Conservation (phyloP, 2,329 filamentous ascomycete species). For the Xylariales sp. region DNA sequence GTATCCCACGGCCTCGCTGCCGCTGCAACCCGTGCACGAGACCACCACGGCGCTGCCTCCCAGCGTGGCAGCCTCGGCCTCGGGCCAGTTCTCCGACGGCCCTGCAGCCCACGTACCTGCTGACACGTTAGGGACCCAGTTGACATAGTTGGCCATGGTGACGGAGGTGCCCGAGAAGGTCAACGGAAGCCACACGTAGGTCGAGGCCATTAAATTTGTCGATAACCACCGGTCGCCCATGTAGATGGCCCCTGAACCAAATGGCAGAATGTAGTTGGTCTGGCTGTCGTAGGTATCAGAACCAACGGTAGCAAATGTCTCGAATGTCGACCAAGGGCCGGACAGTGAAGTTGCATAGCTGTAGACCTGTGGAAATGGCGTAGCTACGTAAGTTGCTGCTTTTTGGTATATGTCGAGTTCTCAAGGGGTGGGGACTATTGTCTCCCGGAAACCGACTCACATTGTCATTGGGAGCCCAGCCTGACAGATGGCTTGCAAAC, state of each 20-base stretch:
- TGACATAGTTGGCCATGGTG: constrained; percentile 45
- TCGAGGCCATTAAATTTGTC: constrained; percentile 54
- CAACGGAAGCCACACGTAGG: constrained; percentile 63
- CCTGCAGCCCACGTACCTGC: constrained; percentile 38
- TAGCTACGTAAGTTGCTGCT: too few species aligned
- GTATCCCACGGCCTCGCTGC: constrained; percentile 45
- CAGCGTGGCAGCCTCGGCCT: constrained; percentile 46
- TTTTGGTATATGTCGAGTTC: too few species aligned
- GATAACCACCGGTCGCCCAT: constrained; percentile 65
- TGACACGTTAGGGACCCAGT: constrained; percentile 46
- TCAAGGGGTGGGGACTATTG: too few species aligned
- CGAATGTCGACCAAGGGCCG: constrained; percentile 59
- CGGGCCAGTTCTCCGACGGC: constrained; percentile 41
- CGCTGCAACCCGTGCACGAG: constrained; percentile 48
- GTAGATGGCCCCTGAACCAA: constrained; percentile 45
- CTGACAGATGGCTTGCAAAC: constrained; percentile 55
- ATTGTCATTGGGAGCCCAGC: constrained; percentile 62
- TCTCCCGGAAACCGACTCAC: constrained; percentile 23
- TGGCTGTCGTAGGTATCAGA: constrained; percentile 56
- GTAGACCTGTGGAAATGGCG: constrained; percentile 33
- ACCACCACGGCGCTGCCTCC: constrained; percentile 39
- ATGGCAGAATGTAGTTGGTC: constrained; percentile 52
- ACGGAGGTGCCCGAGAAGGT: constrained; percentile 47
- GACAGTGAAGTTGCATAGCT: constrained; percentile 51
- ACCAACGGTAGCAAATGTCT: constrained; percentile 52